These are phyloP conservation scores for Candida silvicultrix DNA, from an alignment of 805 yeast genomes.

Conservation along the genomic window DNA sequence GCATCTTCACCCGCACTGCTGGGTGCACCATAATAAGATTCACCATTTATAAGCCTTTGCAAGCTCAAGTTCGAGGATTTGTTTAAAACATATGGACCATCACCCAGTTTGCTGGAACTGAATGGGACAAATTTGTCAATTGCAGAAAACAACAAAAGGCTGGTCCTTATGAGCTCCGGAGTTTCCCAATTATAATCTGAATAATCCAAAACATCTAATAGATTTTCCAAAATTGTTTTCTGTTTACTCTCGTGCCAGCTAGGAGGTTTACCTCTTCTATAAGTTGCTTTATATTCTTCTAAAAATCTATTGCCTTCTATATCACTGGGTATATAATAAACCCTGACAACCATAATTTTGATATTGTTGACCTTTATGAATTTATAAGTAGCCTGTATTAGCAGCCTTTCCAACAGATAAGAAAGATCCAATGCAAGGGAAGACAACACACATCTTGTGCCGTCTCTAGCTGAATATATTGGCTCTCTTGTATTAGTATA, in stretches of 20 bases:
- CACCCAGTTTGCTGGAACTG: slow-evolving; percentile 12
- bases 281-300: slow-evolving; percentile 27
- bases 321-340: slow-evolving; percentile 45
- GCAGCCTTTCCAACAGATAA: slow-evolving; percentile 36
- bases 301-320: slow-evolving; percentile 27
- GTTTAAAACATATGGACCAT: slow-evolving; percentile 4
- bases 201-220: slow-evolving; percentile 40
- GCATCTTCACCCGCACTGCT: background rate
- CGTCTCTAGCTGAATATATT: slow-evolving; percentile 5
- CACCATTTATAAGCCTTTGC: slow-evolving; percentile 27
- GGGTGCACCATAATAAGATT: slow-evolving; percentile 7
- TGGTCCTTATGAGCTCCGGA: background rate
- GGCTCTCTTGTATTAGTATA: slow-evolving; percentile 14
- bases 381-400: slow-evolving; percentile 36
- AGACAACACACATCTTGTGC: slow-evolving; percentile 12
- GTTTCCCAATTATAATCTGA: slow-evolving; percentile 30
- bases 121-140: slow-evolving; percentile 10
- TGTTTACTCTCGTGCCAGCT: slow-evolving; percentile 30
- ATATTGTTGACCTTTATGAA: slow-evolving; percentile 9
- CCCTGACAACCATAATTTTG: slow-evolving; percentile 28
- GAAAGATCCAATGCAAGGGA: slow-evolving; percentile 31
- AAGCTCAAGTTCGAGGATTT: slow-evolving; percentile 24
- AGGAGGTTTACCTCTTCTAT: slow-evolving; percentile 27
- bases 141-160: slow-evolving; percentile 14
- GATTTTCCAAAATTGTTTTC: slow-evolving; percentile 25